Evolutionary conservation across 345 rosid species (phyloP), one percentile per base, ranked within the genome.

Genomic region (Moringa oleifera): DNA sequence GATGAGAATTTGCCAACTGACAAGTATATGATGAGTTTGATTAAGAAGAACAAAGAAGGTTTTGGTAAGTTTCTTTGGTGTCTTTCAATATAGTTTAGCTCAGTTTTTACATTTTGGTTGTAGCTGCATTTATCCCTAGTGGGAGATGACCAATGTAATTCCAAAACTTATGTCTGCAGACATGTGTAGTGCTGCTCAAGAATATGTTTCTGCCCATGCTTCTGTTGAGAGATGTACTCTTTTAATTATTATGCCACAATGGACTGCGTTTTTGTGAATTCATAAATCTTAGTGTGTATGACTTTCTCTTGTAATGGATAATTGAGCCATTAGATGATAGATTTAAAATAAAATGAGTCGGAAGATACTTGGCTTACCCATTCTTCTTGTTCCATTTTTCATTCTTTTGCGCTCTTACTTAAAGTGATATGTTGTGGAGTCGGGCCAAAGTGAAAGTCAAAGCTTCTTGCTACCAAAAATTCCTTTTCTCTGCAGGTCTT

Each of bases 1-100:
- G 96, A 90, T 59, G 97, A 86, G 67, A 93, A 93, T 79, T 75
- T 93, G 74, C 90, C 80, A 22, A 77, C 81, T 6, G 98, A 93
- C 76, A 93, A 88, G 63, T 69, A 86, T 67, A 73, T 90, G 82
- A 68, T 81, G 64, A 71, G 68, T 75, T 73, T 81, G 65, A 80
- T 90, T 56, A 88, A 82, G 81, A 84, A 80, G 76, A 80, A 75
- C 85, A 90, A 85, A 61, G 82, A 86, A 67, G 97, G 94, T 18
- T 88, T 84, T 65, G 94, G 98, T 93, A 64, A 72, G 88, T 76
- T 7, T 8, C 23, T 58, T 17, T 53, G 23, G 18, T 25, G 11
- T 33, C 37, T n/a, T n/a, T n/a, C n/a, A n/a, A n/a, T n/a, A n/a
- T 33, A 33, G 37, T 33, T 33, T 5, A 33, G 6, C 6, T 33